Base-by-base conservation (phyloP, 192 early-diverging fungal species). In the Coemansia guatemalensis region DNA sequence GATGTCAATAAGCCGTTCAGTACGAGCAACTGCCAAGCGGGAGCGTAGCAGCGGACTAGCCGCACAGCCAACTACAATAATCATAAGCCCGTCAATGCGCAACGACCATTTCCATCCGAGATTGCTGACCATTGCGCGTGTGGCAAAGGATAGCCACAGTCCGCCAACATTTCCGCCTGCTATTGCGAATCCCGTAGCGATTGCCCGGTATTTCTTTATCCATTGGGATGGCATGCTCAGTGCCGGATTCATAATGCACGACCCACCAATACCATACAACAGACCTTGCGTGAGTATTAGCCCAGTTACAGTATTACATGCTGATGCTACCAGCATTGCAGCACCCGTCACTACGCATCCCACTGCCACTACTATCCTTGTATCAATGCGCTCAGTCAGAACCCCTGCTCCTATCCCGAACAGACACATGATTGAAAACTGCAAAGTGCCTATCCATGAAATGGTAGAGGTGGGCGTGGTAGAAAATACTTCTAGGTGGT, bases 131-230 rank as follows among this genome's bases (percentile, higher is more conserved):
- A 90, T 73, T 2, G 68, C 68, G n/a, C 84, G 84, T 0, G 75
- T 73, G 0, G 88, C 74, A 49, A 83, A 84, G 14, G 86, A 74
- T 24, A 92, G 53, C 51, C 75, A 83, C 17, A 93, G 70, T 7
- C 91, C 90, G 29, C 93, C 93, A 4, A 92, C 56, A 14, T 88
- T 88, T 5, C 83, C 76, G 0, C 91, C 93, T 14, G 89, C 74
- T 27, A 89, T 78, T 14, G 88, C 88, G 27, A 91, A 54, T 3
- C 92, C 92, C 14, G 87, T 82, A 1, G 91, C 93, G n/a, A 91
- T 47, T 0, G 87, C 86, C 8, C 89, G 78, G 32, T 84, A 71
- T 52, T 85, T 85, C 23, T 67, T 64, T 67, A 90, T 92, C 88
- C 88, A 95, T 55, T 93, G 89, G 4, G 81, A 67, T 7, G 86